Conservation (phyloP, 768 basidiomycete species). For the Hirschioporus abietinus region DNA sequence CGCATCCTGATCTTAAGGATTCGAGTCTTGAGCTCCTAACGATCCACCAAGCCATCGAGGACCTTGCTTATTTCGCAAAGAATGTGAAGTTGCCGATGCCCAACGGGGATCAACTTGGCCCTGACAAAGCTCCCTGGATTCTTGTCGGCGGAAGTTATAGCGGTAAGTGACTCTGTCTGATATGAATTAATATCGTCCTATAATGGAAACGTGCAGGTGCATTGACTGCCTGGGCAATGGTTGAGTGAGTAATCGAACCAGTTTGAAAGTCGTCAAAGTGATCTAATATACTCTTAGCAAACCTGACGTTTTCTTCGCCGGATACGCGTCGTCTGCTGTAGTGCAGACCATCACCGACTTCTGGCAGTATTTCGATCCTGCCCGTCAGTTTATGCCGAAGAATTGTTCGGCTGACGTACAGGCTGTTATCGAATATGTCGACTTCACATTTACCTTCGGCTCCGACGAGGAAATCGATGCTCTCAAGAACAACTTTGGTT, state of each 20-base stretch:
- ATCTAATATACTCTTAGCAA: constrained; percentile 33
- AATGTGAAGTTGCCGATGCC: constrained; percentile 66
- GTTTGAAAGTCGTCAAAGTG: neutral
- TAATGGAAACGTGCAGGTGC: constrained; percentile 7
- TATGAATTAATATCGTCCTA: neutral
- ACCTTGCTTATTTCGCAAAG: constrained; percentile 64
- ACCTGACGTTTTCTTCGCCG: constrained; percentile 54
- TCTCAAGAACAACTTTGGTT: constrained; percentile 55
- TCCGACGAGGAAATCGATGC: constrained; percentile 42
- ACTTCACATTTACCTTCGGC: constrained; percentile 44
- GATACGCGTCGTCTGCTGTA: constrained; percentile 63
- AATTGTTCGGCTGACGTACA: constrained; percentile 75
- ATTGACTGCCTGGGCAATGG: constrained; percentile 37
- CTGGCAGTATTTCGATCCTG: constrained; percentile 71
- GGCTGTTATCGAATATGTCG: constrained; percentile 56
- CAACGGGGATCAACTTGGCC: constrained; percentile 54
- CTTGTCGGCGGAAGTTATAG: constrained; percentile 16
- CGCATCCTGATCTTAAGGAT: constrained; percentile 52
- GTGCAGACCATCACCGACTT: constrained; percentile 57
- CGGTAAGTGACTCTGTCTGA: constrained; percentile 3
- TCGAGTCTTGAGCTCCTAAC: constrained; percentile 56
- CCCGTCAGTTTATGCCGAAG: constrained; percentile 57
- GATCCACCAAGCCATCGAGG: constrained; percentile 70
- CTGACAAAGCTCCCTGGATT: constrained; percentile 41
- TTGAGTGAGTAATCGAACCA: constrained; percentile 39